Percentiles rank a stretch among this genome's conserved stretches.
Evolutionary conservation across 2,329 filamentous ascomycete species (phyloP).

Genomic region (Calycina herbarum): DNA sequence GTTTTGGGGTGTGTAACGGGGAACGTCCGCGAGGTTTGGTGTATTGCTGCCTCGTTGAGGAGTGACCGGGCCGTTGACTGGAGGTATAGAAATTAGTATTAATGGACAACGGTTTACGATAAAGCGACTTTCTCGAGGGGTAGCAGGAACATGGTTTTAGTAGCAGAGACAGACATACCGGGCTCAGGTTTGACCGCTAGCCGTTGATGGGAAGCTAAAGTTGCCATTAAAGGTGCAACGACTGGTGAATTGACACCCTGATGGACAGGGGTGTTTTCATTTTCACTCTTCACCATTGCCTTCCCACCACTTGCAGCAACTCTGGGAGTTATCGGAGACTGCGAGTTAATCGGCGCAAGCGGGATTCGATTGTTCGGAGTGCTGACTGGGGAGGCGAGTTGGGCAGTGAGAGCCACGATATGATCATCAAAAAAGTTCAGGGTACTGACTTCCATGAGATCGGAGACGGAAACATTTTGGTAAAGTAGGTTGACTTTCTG

Average conservation of each 20-base stretch:
- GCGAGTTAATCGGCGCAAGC: neutral
- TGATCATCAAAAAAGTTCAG: conserved; percentile 19
- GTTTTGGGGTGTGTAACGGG: neutral
- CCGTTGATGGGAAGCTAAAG: neutral
- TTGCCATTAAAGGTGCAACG: neutral
- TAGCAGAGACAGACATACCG: neutral
- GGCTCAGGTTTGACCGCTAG: neutral
- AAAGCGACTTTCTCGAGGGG: neutral
- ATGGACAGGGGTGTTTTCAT: neutral
- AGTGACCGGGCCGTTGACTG: neutral
- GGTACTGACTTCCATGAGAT: conserved; percentile 16
- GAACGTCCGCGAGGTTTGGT: neutral
- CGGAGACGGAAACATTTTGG: conserved; percentile 2
- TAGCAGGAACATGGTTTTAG: neutral
- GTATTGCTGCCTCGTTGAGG: neutral
- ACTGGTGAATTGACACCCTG: neutral
- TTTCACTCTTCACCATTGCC: neutral
- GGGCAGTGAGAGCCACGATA: conserved; percentile 21
- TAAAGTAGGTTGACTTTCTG: conserved; percentile 11
- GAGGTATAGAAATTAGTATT: neutral
- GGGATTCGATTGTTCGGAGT: neutral
- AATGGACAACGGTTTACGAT: neutral
- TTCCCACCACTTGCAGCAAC: neutral
- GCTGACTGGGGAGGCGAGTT: neutral
- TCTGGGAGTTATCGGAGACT: neutral